Base-by-base conservation (phyloP, 306 rosid species). In the Vicia sativa region DNA sequence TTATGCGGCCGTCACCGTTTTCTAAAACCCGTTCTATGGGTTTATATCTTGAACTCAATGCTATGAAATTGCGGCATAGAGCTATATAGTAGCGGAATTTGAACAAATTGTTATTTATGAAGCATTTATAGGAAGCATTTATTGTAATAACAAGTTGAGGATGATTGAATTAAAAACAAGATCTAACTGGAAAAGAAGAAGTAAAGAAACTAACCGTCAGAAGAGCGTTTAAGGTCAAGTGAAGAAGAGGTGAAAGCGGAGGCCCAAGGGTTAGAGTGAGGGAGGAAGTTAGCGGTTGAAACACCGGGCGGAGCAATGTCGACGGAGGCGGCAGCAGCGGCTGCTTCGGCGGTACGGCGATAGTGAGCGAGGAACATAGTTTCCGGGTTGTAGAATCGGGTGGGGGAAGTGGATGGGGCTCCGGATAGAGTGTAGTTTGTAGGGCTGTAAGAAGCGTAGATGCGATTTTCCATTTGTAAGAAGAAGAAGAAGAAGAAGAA, bases 211-310 rank as follows among this genome's bases (percentile, higher is more conserved):
- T 34, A 65, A 92, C 98, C 92, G 64, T 90, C 96, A 18, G 89
- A 71, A 41, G 96, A 52, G 79, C 96, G 98, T 74, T 92, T 90
- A 14, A 83, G 67, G 61, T 87, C 95, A 19, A 77, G 69, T 0
- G 81, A 1, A 56, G 84, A 3, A 21, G 79, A 10, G 8, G 70
- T 62, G 52, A 78, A 71, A 12, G 85, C 25, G 54, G 23, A 7
- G 0, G 58, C 58, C 97, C 96, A 89, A 5, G 93, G 75, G 48
- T 90, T 76, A 66, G 80, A 64, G 16, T 77, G 80, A 34, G 92
- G 71, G 11, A 81, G 68, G 67, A 77, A 82, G 35, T 78, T 86
- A 55, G 92, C 34, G 12, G 86, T 9, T 1, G 84, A 10, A 14
- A 73, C 81, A 1, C 85, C 85, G 3, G 85, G 85, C 0, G 83